A percentile compares a stretch with the other conserved stretches of the same genome.
These are phyloP conservation scores for Penicillium sp. DNA, from an alignment of 2,329 filamentous ascomycete species.

Conservation along the genomic window DNA sequence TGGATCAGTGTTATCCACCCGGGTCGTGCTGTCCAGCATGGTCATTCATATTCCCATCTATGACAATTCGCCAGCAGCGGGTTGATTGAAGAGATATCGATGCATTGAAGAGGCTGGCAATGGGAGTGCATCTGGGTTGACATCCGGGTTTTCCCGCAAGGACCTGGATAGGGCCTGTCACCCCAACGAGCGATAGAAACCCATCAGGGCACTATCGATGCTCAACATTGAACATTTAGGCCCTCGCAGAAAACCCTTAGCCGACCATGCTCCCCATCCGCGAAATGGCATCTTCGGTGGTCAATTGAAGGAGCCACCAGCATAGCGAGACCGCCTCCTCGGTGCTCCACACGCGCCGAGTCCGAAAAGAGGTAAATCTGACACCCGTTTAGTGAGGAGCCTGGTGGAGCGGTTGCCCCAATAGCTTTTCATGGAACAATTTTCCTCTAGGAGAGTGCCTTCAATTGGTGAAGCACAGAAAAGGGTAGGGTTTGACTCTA, in stretches of 20 bases:
- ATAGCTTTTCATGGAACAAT: slow-evolving; percentile 31
- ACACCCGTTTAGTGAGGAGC: slow-evolving; percentile 7
- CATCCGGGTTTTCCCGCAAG: not conserved
- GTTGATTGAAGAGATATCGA: not conserved
- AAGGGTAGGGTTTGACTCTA: slow-evolving; percentile 16
- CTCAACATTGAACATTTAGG: not conserved
- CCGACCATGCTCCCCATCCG: not conserved
- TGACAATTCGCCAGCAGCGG: not conserved
- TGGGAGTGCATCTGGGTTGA: not conserved
- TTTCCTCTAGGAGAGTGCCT: slow-evolving; percentile 26
- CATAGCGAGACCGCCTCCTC: not conserved
- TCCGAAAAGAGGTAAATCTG: slow-evolving; percentile 2
- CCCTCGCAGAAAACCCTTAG: not conserved
- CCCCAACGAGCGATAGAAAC: not conserved
- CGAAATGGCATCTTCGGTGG: not conserved
- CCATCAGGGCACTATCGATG: not conserved
- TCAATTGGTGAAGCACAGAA: slow-evolving; percentile 28
- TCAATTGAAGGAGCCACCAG: too few species aligned
- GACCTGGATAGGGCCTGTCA: not conserved
- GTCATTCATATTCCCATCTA: not conserved
- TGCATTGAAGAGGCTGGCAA: not conserved
- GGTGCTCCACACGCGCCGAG: not conserved
- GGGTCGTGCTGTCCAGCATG: not conserved
- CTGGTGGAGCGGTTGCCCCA: slow-evolving; percentile 29
- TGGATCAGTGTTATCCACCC: not conserved